Percentiles rank a stretch among this genome's conserved stretches.
phyloP scores from a whole-genome alignment of 1,139 yeast species.

The Yamadazyma siamensis region DNA sequence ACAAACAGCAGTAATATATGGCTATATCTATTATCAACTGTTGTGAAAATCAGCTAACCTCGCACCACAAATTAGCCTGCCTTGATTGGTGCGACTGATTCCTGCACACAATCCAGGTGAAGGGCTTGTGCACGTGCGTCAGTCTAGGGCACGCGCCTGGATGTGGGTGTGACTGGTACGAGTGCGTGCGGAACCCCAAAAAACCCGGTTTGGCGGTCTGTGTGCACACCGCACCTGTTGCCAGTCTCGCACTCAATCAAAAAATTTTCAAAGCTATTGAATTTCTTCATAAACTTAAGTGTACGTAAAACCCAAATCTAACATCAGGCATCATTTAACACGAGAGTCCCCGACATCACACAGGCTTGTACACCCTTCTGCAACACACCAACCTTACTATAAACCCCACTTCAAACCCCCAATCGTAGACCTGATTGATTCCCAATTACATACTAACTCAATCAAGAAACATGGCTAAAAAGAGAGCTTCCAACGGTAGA shows the following conservation, averaged over 20 bases:
- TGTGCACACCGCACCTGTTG: conserved; percentile 1
- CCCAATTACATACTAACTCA: too few species aligned
- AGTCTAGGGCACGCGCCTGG: conserved; percentile 1
- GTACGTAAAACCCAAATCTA: conserved; percentile 5
- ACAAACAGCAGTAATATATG: too few species aligned
- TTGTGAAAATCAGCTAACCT: conserved; percentile 7
- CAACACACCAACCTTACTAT: too few species aligned
- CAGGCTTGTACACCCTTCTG: too few species aligned
- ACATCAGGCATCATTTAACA: too few species aligned
- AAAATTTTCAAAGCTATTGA: conserved; percentile 8
- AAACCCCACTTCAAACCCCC: too few species aligned
- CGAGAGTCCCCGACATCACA: too few species aligned
- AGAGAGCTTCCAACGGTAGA: conserved; percentile 99
- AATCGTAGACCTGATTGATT: too few species aligned
- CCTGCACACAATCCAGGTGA: too few species aligned
- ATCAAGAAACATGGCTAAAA: conserved; percentile 99
- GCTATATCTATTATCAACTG: conserved; percentile 3
- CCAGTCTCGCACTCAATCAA: conserved; percentile 2
- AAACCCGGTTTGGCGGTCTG: not conserved
- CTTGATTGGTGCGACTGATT: conserved; percentile 6
- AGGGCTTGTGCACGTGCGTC: conserved; percentile 3
- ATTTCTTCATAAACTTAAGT: conserved; percentile 8
- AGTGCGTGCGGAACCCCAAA: not conserved
- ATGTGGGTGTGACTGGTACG: conserved; percentile 2
- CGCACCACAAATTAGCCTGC: conserved; percentile 5